Evolutionary conservation across 2,329 filamentous ascomycete species (phyloP).

Genomic region (Thielaviopsis ethacetica): DNA sequence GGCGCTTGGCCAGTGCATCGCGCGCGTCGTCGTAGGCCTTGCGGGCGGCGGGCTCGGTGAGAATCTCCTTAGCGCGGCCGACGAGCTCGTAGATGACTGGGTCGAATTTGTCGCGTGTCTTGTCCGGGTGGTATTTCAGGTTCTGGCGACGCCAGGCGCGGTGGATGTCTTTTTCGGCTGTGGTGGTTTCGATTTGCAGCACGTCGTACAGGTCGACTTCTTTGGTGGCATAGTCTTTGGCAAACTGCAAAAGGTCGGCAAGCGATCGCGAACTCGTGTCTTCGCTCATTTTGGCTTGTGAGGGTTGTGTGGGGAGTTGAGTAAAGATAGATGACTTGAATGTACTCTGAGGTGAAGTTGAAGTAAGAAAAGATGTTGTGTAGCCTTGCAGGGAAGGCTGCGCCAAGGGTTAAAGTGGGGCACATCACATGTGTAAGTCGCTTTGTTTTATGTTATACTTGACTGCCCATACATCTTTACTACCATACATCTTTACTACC

Average conservation of each 20-base stretch:
- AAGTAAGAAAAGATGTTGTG: not conserved
- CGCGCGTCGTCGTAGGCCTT: slow-evolving; percentile 64
- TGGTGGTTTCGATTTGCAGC: slow-evolving; percentile 38
- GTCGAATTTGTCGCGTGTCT: slow-evolving; percentile 59
- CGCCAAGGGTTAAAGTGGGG: not conserved
- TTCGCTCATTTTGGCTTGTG: slow-evolving; percentile 6
- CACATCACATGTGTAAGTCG: not conserved
- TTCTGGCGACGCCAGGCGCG: slow-evolving; percentile 73
- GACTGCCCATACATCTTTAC: too few species aligned
- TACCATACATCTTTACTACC: too few species aligned
- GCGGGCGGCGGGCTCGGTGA: slow-evolving; percentile 54
- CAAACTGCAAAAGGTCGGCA: slow-evolving; percentile 34
- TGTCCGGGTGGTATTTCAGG: slow-evolving; percentile 88
- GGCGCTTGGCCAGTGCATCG: slow-evolving; percentile 52
- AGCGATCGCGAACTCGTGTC: slow-evolving; percentile 13
- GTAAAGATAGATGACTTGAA: not conserved
- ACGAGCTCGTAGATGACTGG: slow-evolving; percentile 72
- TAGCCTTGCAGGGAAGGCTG: not conserved
- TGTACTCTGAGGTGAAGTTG: not conserved
- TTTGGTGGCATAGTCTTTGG: slow-evolving; percentile 42
- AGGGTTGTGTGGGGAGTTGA: not conserved
- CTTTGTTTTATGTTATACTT: not conserved
- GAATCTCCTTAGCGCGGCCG: slow-evolving; percentile 71
- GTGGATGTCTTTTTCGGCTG: slow-evolving; percentile 56
- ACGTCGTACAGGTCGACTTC: slow-evolving; percentile 63